These are phyloP conservation scores for Suillus clintonianus DNA, from an alignment of 768 basidiomycete species.

Conservation along the genomic window DNA sequence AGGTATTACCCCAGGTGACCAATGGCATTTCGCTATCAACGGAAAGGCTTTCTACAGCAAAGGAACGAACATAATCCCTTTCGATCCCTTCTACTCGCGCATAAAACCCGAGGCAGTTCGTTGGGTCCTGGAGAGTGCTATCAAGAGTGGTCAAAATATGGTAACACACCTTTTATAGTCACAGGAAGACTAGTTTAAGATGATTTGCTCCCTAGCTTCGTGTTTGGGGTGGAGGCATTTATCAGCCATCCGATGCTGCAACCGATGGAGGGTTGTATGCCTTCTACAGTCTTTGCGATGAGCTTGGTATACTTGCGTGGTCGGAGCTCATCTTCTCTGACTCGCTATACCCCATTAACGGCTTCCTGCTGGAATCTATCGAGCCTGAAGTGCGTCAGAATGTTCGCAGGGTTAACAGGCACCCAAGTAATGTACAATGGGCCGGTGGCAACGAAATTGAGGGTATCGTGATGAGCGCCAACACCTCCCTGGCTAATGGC, in stretches of 20 bases:
- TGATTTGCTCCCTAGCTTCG: conserved; percentile 41
- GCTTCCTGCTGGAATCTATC: conserved; percentile 50
- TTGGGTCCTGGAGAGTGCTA: conserved; percentile 59
- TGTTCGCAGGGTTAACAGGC: conserved; percentile 53
- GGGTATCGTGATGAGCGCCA: conserved; percentile 46
- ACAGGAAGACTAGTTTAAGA: not conserved
- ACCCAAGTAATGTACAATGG: conserved; percentile 61
- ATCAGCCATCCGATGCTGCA: conserved; percentile 44
- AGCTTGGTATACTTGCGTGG: conserved; percentile 62
- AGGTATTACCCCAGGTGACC: conserved; percentile 59
- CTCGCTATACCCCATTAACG: conserved; percentile 54
- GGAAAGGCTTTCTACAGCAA: conserved; percentile 56
- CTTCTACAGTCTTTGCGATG: conserved; percentile 60
- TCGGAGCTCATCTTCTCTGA: conserved; percentile 65
- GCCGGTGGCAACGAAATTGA: conserved; percentile 65
- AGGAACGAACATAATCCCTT: conserved; percentile 62
- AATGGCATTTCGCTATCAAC: conserved; percentile 63
- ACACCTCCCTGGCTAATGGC: conserved; percentile 40
- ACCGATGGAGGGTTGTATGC: conserved; percentile 50
- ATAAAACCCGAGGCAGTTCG: conserved; percentile 49
- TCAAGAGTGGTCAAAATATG: conserved; percentile 60
- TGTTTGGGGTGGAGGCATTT: conserved; percentile 61
- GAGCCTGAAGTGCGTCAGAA: conserved; percentile 61
- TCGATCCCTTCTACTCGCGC: conserved; percentile 60
- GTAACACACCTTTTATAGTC: conserved; percentile 29